These are phyloP conservation scores for Cenchrus americanus DNA, from an alignment of 176 grass and related monocot genomes.

Conservation along the genomic window DNA sequence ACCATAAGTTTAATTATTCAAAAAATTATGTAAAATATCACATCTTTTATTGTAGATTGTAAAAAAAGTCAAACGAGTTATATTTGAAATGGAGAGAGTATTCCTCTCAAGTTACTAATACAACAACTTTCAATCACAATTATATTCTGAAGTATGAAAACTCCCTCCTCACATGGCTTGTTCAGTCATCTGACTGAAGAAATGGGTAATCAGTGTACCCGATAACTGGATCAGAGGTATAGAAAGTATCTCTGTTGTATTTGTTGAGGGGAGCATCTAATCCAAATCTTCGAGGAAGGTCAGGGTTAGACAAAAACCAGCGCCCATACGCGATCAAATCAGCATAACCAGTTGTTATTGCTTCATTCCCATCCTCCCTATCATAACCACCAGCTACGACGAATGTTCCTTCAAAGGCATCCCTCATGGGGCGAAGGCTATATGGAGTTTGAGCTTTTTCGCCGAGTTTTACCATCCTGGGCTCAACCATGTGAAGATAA, in stretches of 20 bases:
- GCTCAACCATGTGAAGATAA: constrained; percentile 69
- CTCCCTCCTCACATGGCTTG: not conserved
- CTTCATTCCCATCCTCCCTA: constrained; percentile 65
- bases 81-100: too few species aligned
- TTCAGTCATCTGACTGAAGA: constrained; percentile 41
- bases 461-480: constrained; percentile 54
- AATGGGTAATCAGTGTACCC: constrained; percentile 82
- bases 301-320: constrained; percentile 77
- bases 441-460: constrained; percentile 56
- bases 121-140: too few species aligned
- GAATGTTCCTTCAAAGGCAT: constrained; percentile 63
- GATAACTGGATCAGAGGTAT: constrained; percentile 66
- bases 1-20: too few species aligned
- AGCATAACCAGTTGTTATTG: constrained; percentile 52
- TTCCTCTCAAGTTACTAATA: too few species aligned
- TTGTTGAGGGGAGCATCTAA: constrained; percentile 67
- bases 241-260: constrained; percentile 73
- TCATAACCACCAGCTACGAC: constrained; percentile 62
- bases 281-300: constrained; percentile 64
- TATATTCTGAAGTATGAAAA: not conserved
- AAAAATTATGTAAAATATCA: too few species aligned
- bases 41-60: too few species aligned
- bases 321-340: constrained; percentile 80
- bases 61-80: too few species aligned
- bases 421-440: constrained; percentile 60